Percentiles rank a stretch among this genome's conserved stretches.
Evolutionary conservation across 805 yeast genomes (phyloP).

Genomic region (Ogataea pilisensis): DNA sequence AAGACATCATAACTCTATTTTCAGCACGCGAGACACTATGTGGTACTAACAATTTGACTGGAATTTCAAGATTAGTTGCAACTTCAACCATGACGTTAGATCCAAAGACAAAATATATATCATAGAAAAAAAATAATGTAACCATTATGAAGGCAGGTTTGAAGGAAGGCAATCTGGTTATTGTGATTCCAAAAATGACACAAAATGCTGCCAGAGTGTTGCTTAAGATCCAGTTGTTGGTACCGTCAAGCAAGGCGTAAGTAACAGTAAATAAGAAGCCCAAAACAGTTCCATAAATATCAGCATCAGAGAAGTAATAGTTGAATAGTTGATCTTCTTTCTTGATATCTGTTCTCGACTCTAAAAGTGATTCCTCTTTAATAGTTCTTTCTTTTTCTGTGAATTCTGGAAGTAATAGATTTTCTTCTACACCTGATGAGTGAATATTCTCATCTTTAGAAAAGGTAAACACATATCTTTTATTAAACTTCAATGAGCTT

Average conservation of each 20-base stretch:
- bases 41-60: slow-evolving; percentile 48
- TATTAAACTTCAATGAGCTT: slow-evolving; percentile 26
- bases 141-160: slow-evolving; percentile 43
- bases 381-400: slow-evolving; percentile 30
- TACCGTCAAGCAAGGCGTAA: slow-evolving; percentile 20
- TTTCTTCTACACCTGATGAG: slow-evolving; percentile 36
- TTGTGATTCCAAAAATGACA: slow-evolving; percentile 40
- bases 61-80: slow-evolving; percentile 52
- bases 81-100: slow-evolving; percentile 60
- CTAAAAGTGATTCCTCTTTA: slow-evolving; percentile 23
- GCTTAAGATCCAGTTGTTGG: slow-evolving; percentile 42
- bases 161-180: slow-evolving; percentile 39
- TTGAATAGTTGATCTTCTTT: slow-evolving; percentile 33
- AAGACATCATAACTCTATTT: slow-evolving; percentile 24
- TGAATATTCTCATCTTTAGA: slow-evolving; percentile 34
- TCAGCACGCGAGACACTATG: slow-evolving; percentile 19
- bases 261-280: slow-evolving; percentile 12
- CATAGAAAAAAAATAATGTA: slow-evolving; percentile 52
- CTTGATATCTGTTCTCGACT: slow-evolving; percentile 19
- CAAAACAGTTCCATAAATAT: slow-evolving; percentile 21
- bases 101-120: slow-evolving; percentile 63
- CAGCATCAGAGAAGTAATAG: slow-evolving; percentile 31
- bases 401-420: slow-evolving; percentile 27
- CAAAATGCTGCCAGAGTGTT: slow-evolving; percentile 41
- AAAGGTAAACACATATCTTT: slow-evolving; percentile 40